Evolutionary conservation across 2,329 filamentous ascomycete species (phyloP).

Genomic region (Stachybotrys chartarum): DNA sequence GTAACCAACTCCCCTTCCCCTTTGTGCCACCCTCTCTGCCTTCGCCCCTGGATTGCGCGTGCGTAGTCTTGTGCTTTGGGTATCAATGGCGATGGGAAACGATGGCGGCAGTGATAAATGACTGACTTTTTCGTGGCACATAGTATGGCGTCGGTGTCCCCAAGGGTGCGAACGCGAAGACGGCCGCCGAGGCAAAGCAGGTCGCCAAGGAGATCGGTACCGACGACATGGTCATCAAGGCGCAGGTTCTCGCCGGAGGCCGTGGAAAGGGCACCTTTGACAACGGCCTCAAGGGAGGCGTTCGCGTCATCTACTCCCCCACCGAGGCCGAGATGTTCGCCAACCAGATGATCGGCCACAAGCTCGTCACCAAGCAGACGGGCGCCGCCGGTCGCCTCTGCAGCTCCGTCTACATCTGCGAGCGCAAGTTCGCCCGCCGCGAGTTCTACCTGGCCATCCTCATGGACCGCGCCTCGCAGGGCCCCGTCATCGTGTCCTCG

Average conservation of each 20-base stretch:
- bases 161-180: conserved; percentile 79
- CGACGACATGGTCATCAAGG: conserved; percentile 99
- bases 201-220: conserved; percentile 86
- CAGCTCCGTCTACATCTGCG: conserved; percentile 97
- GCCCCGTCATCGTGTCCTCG: conserved; percentile 92
- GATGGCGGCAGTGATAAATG: conserved; percentile 4
- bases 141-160: conserved; percentile 95
- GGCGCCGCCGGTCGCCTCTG: conserved; percentile 88
- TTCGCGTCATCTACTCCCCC: conserved; percentile 97
- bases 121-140: conserved; percentile 5
- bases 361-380: conserved; percentile 99
- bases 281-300: conserved; percentile 97
- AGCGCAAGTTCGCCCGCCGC: conserved; percentile 97
- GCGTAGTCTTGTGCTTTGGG: too few species aligned
- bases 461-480: conserved; percentile 90
- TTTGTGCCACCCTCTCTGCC: neutral
- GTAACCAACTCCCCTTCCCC: conserved; percentile 30
- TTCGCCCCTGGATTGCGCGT: neutral
- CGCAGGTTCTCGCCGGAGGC: conserved; percentile 94
- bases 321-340: conserved; percentile 96
- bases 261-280: conserved; percentile 97
- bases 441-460: conserved; percentile 99
- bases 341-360: conserved; percentile 99
- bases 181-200: conserved; percentile 78
- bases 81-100: conserved; percentile 8